Evolutionary conservation across 768 basidiomycete species (phyloP), one percentile per base, ranked within the genome.

Genomic region (Cubamyces sp.): DNA sequence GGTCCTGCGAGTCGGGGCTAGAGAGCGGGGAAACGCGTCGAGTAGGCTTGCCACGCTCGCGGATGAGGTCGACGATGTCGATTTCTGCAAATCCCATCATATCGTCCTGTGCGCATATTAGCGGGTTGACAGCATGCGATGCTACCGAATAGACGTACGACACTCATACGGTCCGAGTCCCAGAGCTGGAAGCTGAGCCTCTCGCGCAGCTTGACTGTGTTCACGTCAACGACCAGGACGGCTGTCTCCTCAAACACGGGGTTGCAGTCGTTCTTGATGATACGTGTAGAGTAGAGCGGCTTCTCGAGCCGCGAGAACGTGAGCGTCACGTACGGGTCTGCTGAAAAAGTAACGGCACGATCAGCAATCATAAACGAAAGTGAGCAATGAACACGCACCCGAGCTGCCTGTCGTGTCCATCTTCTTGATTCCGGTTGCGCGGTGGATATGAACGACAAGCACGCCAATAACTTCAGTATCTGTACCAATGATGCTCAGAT

Each of bases 211-310:
- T 90, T 84, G 51, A 90, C 74, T 60, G 90, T 88, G 47, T 87
- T 81, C 42, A 82, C 79, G 6, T 84, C 84, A 11, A 92, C 79
- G 1, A 90, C 73, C 0, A 92, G 67, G 3, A 84, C 79, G 0
- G 83, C 80, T 0, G 85, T 87, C 75, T 92, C 90, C 67, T 90
- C 88, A 77, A 83, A 91, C 1, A 86, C 79, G 3, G 88, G 89
- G 54, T 84, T 80, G 18, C 81, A 75, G 54, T 88, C 86, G 9
- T 75, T 78, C 34, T 82, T 74, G 67, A 93, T 87, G 71, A 92
- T 87, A 50, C 84, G 79, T 14, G 87, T 90, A 16, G 86, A 86
- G 81, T 87, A 91, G 1, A 91, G 69, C 0, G 90, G 85, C 69
- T 84, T 84, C 7, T 81, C 83, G 73, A 79, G 81, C 53, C 82